phyloP scores from a whole-genome alignment of 305 asterid genomes.

The Solanum hybrid region DNA sequence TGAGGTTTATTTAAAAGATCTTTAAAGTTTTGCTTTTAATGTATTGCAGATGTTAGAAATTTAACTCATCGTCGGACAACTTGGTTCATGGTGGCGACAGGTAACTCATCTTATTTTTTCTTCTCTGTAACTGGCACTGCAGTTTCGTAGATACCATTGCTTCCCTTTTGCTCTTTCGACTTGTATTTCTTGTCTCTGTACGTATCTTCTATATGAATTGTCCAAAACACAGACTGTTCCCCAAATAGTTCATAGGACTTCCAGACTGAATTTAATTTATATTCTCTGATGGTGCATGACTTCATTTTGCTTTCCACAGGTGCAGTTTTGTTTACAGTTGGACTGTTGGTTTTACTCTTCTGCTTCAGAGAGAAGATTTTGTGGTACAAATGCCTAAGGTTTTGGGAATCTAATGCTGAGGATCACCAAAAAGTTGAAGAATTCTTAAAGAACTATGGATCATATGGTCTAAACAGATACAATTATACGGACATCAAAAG shows the following conservation, averaged over 20 bases:
- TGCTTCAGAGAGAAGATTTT: background rate
- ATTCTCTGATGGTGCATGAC: too few relatives aligned
- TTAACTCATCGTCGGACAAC: background rate
- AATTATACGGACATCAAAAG: slow-evolving; percentile 3
- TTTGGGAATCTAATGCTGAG: background rate
- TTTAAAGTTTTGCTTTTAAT: background rate
- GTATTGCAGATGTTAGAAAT: background rate
- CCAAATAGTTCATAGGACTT: background rate
- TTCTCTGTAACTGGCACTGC: too few relatives aligned
- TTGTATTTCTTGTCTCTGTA: too few relatives aligned
- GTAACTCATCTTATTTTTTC: background rate
- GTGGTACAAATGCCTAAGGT: background rate
- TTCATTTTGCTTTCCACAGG: background rate
- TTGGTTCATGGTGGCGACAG: background rate
- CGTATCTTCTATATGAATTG: background rate
- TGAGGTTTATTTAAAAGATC: background rate
- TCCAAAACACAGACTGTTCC: background rate
- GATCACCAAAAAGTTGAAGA: background rate
- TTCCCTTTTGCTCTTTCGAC: background rate
- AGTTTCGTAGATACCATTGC: too few relatives aligned
- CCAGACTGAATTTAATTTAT: background rate
- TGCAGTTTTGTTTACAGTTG: background rate
- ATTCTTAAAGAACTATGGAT: background rate
- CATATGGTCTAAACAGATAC: background rate
- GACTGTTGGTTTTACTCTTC: background rate